Evolutionary conservation across 73 alveolate genomes (phyloP).

Genomic region (Paramecium sexaurelia): DNA sequence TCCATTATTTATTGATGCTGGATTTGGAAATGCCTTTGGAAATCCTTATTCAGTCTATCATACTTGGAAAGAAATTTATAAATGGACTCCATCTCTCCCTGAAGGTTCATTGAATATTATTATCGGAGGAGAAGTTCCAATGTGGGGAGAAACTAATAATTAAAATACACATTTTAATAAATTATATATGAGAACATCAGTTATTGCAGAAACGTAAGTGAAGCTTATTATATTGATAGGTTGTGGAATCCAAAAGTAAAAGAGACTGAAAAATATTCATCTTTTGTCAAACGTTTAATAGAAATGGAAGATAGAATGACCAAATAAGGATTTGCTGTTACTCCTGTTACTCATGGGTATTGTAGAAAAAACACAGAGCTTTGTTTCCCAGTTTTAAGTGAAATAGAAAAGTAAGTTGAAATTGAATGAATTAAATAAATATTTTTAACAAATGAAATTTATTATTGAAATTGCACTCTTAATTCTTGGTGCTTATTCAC

Average conservation of each 20-base stretch:
- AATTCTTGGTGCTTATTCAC: background rate
- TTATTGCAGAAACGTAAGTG: background rate
- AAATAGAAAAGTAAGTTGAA: background rate
- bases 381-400: background rate
- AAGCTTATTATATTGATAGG: background rate
- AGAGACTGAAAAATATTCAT: background rate
- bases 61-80: slow-evolving; percentile 34
- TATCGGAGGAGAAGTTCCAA: slow-evolving; percentile 58
- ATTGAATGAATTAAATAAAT: background rate
- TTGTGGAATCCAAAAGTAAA: slow-evolving; percentile 44
- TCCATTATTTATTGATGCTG: slow-evolving; percentile 39
- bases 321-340: background rate
- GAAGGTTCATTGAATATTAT: slow-evolving; percentile 28
- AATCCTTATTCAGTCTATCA: slow-evolving; percentile 28
- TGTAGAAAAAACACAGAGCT: background rate
- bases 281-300: background rate
- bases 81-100: slow-evolving; percentile 23
- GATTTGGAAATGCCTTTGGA: slow-evolving; percentile 48
- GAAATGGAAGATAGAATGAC: slow-evolving; percentile 36
- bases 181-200: slow-evolving; percentile 46
- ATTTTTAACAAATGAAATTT: background rate
- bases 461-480: background rate
- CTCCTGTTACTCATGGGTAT: slow-evolving; percentile 23
- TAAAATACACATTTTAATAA: slow-evolving; percentile 37
- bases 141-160: slow-evolving; percentile 66